phyloP scores from a whole-genome alignment of 192 early-diverging fungal genomes.

The Coemansia sp. region DNA sequence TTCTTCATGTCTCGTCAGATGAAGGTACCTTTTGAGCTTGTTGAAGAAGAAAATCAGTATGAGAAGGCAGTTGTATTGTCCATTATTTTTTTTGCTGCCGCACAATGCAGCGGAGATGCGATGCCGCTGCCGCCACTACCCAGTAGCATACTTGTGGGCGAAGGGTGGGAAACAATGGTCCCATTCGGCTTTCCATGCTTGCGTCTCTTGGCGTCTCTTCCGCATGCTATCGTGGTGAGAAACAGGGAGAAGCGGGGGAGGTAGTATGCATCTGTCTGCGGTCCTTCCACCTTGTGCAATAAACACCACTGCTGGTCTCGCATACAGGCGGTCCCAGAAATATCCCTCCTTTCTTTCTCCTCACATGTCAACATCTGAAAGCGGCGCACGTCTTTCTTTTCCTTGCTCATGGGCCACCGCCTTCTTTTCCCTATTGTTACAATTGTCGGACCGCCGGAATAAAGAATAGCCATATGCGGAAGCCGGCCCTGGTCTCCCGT shows the following conservation, averaged over 20 bases:
- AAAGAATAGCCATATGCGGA: not conserved
- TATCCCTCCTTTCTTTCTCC: not conserved
- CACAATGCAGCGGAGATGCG: not conserved
- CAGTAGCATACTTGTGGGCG: not conserved
- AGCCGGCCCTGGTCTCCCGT: not conserved
- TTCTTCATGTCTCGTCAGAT: constrained; percentile 1
- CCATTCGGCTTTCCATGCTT: not conserved
- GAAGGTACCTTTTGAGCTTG: not conserved
- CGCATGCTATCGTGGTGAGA: not conserved
- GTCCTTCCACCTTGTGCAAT: not conserved
- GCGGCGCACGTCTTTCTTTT: not conserved
- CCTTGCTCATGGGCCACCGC: not conserved
- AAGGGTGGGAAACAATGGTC: not conserved
- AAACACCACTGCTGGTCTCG: not conserved
- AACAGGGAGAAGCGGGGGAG: not conserved
- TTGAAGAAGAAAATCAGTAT: not conserved
- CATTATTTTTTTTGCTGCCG: not conserved
- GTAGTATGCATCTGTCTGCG: not conserved
- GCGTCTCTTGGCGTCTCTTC: not conserved
- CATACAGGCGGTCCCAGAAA: not conserved
- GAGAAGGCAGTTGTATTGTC: not conserved
- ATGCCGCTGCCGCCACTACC: not conserved
- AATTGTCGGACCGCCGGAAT: constrained; percentile 2
- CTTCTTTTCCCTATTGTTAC: not conserved
- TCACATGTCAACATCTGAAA: constrained; percentile 5